A percentile compares a stretch with the other conserved stretches of the same genome.
Evolutionary conservation across 345 rosid species (phyloP).

Genomic region (Murraya paniculata): DNA sequence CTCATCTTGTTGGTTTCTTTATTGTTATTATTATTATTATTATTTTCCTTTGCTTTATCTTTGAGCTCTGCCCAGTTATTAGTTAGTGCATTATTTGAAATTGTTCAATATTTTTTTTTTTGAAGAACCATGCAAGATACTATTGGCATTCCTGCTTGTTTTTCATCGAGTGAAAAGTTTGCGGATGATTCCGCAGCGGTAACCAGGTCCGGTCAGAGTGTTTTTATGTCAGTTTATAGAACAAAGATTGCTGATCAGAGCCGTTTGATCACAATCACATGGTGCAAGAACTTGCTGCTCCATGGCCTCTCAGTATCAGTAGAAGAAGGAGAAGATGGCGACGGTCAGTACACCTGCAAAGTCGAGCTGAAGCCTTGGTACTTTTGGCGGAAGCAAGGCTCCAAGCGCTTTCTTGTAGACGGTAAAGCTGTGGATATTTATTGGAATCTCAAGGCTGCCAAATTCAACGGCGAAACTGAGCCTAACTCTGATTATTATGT

Average conservation of each 20-base stretch:
- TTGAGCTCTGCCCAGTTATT: background rate
- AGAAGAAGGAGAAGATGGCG: conserved; percentile 45
- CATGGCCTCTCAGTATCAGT: conserved; percentile 58
- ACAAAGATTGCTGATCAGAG: conserved; percentile 59
- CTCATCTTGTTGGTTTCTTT: conserved; percentile 8
- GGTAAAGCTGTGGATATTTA: conserved; percentile 52
- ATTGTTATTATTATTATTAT: background rate
- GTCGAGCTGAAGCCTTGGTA: conserved; percentile 78
- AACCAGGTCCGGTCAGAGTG: conserved; percentile 67
- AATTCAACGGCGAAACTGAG: conserved; percentile 67
- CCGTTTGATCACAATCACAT: conserved; percentile 55
- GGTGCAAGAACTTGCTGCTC: conserved; percentile 66
- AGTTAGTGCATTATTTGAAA: background rate
- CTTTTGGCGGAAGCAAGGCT: conserved; percentile 77
- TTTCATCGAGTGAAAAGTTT: conserved; percentile 48
- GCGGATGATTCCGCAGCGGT: conserved; percentile 45
- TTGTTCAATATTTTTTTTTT: background rate
- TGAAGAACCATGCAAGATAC: conserved; percentile 45
- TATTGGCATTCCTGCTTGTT: conserved; percentile 61
- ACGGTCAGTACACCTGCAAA: conserved; percentile 47
- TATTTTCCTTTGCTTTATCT: background rate
- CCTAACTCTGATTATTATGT: conserved; percentile 68
- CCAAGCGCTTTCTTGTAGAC: conserved; percentile 45
- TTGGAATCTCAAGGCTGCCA: conserved; percentile 68
- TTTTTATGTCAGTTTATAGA: conserved; percentile 55